Evolutionary conservation across 805 yeast genomes (phyloP).

Genomic region (Groenewaldozyma salmanticensis): DNA sequence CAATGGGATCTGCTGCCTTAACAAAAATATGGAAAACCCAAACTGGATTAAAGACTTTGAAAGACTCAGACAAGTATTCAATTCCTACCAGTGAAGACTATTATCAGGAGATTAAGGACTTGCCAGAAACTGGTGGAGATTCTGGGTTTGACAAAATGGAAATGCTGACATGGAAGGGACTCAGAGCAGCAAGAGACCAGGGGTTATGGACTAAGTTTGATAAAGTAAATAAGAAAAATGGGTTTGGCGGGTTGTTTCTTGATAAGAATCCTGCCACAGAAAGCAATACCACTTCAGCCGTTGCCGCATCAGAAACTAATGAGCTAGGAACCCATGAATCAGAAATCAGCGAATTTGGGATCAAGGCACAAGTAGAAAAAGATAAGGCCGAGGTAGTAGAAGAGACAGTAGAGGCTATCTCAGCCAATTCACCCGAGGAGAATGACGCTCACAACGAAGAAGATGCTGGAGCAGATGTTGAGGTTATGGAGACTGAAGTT

Average conservation of each 20-base stretch:
- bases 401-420: slow-evolving; percentile 1
- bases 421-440: too few species aligned
- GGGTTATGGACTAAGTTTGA: slow-evolving; percentile 30
- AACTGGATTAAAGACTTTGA: slow-evolving; percentile 32
- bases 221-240: slow-evolving; percentile 28
- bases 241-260: slow-evolving; percentile 32
- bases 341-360: too few species aligned
- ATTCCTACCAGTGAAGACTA: slow-evolving; percentile 21
- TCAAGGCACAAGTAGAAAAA: neutral
- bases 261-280: slow-evolving; percentile 13
- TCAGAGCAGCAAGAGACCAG: slow-evolving; percentile 32
- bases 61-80: slow-evolving; percentile 8
- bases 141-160: slow-evolving; percentile 10
- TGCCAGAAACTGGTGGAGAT: slow-evolving; percentile 5
- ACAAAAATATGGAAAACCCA: slow-evolving; percentile 31
- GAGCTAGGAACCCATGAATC: slow-evolving; percentile 1
- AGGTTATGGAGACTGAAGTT: slow-evolving; percentile 6
- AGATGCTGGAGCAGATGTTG: slow-evolving; percentile 9
- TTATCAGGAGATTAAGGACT: slow-evolving; percentile 7
- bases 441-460: slow-evolving; percentile 1
- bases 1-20: slow-evolving; percentile 26
- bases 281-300: too few species aligned
- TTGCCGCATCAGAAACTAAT: slow-evolving; percentile 3
- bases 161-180: slow-evolving; percentile 33
- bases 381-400: slow-evolving; percentile 3